phyloP scores from a whole-genome alignment of 208 protist species.

The Naegleria fowleri region DNA sequence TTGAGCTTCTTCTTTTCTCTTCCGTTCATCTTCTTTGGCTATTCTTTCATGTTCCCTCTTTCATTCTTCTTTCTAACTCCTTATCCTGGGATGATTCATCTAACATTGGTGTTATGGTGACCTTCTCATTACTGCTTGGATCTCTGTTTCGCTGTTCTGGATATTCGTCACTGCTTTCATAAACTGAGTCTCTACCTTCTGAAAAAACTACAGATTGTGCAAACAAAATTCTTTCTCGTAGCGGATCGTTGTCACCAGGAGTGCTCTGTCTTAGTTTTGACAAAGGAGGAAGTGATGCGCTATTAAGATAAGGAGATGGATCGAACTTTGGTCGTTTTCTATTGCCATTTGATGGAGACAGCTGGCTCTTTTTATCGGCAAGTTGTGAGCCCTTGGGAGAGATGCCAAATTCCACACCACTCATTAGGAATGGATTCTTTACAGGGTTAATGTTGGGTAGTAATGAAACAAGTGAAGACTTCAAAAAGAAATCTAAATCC shows the following conservation, averaged over 20 bases:
- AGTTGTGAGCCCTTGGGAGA: too few relatives aligned
- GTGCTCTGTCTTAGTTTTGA: not conserved
- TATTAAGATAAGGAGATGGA: not conserved
- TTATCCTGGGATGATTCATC: not conserved
- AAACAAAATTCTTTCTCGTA: not conserved
- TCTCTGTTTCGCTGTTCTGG: not conserved
- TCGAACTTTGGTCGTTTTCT: not conserved
- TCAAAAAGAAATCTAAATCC: not conserved
- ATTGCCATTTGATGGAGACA: not conserved
- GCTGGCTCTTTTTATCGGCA: not conserved
- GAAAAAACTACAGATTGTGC: not conserved
- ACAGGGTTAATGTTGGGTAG: not conserved
- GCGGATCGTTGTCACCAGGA: not conserved
- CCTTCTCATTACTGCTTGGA: not conserved
- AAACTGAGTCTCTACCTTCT: not conserved
- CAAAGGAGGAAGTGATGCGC: not conserved
- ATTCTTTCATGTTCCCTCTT: not conserved
- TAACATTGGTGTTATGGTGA: not conserved
- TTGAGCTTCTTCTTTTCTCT: not conserved
- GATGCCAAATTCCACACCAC: not conserved
- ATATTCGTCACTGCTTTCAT: not conserved
- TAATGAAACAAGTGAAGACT: not conserved
- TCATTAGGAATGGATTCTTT: conserved; percentile 15
- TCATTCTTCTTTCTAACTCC: not conserved
- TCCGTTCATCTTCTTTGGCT: not conserved